Percentiles rank a stretch among this genome's conserved stretches.
Conservation (phyloP, 257 asterid species). For the Solanum medicagineum region DNA sequence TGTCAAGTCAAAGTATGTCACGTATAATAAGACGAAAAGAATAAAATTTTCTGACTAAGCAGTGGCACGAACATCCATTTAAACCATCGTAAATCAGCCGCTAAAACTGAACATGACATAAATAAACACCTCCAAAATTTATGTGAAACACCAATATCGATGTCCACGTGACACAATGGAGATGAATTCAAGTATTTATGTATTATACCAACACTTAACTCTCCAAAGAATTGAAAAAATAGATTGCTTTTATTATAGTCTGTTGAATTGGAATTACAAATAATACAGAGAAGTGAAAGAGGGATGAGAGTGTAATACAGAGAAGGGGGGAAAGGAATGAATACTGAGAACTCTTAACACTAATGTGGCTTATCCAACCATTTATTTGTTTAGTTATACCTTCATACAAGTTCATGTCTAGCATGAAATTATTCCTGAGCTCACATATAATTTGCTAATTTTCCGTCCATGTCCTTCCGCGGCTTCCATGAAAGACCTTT, state of each 20-base stretch:
- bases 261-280: background rate
- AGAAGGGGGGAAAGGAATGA: background rate
- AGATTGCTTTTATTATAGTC: background rate
- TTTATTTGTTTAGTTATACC: background rate
- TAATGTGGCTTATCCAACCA: background rate
- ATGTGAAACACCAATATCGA: rapidly evolving
- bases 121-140: background rate
- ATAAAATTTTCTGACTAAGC: too few relatives aligned
- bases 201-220: background rate
- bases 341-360: background rate
- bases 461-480: background rate
- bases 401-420: background rate
- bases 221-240: background rate
- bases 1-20: too few relatives aligned
- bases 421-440: background rate
- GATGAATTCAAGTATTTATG: background rate
- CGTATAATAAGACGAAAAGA: too few relatives aligned
- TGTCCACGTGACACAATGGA: background rate
- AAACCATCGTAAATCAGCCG: too few relatives aligned
- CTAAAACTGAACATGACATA: too few relatives aligned
- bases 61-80: too few relatives aligned
- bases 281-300: background rate
- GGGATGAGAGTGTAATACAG: background rate
- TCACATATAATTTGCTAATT: background rate
- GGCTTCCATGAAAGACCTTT: background rate